Evolutionary conservation across 2,329 filamentous ascomycete genomes (phyloP), one percentile per base, ranked within the genome.

Genomic region (Epichloe sp.): DNA sequence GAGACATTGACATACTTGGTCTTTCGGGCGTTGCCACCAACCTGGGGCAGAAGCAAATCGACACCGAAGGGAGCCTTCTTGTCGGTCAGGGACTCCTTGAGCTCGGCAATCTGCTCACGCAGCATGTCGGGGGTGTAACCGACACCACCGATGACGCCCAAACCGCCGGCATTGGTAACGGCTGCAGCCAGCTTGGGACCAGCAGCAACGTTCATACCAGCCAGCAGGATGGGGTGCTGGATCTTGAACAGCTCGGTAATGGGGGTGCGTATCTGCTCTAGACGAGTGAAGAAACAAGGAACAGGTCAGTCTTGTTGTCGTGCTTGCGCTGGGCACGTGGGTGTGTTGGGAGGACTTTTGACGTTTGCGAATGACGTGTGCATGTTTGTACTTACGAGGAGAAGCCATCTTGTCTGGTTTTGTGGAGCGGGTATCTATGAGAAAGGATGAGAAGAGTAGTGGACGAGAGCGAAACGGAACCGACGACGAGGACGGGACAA

Each of bases 151-250:
- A 98, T 91, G 62, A 98, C 93, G 72, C 93, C 93, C 55, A 98
- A 78, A 64, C 93, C 93, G 59, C 93, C 93, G 49, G 93, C 93
- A 71, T 98, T 96, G 60, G 91, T 94, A 61, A 98, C 93, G 42
- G 93, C 93, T 36, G 93, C 93, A 49, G 93, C 93, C 64, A 98
- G 83, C 78, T 89, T 94, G 51, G 93, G 93, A 48, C 93, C 93
- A 54, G 93, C 93, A 52, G 93, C 93, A 57, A 97, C 93, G 78
- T 98, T 97, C 93, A 98, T 98, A 68, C 93, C 93, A 61, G 93
- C 93, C 56, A 98, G 83, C 64, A 98, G 76, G 66, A 98, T 77
- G 53, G 93, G 93, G 73, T 98, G 93, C 69, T 95, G 88, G 80
- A 98, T 97, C 77, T 88, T 87, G 73, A 98, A 86, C 58, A 97